Conservation (phyloP, 768 basidiomycete genomes). For the Lentinula lateritia region DNA sequence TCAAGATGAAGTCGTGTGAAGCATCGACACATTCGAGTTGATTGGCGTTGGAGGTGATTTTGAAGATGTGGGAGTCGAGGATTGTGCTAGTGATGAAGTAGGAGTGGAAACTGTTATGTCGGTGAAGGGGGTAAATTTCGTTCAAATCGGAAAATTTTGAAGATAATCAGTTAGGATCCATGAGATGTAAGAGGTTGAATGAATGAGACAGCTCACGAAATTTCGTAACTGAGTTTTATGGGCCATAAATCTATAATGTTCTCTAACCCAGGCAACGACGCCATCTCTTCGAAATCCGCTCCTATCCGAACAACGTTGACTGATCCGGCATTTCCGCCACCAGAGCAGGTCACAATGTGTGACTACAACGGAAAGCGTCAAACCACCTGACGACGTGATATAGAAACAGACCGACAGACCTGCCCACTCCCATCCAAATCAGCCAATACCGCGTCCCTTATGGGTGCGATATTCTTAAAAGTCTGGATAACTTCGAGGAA, state of each 20-base stretch:
- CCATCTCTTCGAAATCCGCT: constrained; percentile 69
- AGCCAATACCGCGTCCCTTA: constrained; percentile 72
- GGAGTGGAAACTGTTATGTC: constrained; percentile 35
- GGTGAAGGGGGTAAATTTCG: too few species aligned
- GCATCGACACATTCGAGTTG: constrained; percentile 34
- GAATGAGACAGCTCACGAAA: constrained; percentile 34
- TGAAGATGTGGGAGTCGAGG: constrained; percentile 48
- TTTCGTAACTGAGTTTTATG: constrained; percentile 39
- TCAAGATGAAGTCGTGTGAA: constrained; percentile 33
- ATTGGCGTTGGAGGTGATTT: constrained; percentile 36
- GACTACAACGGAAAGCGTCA: constrained; percentile 30
- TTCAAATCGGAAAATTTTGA: too few species aligned
- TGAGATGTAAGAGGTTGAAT: neutral
- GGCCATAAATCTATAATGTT: constrained; percentile 62
- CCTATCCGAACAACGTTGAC: constrained; percentile 77
- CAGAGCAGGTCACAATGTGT: constrained; percentile 86
- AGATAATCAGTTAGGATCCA: neutral
- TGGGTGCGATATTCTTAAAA: constrained; percentile 78
- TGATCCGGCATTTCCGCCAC: constrained; percentile 70
- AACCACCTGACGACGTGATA: too few species aligned
- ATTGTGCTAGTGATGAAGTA: constrained; percentile 60
- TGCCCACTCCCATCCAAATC: constrained; percentile 70
- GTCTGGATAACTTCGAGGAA: constrained; percentile 58
- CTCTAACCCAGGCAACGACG: constrained; percentile 49
- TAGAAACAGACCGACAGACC: constrained; percentile 28